Base-by-base conservation (phyloP, 441 rosid genomes). In the Aleurites moluccanus region DNA sequence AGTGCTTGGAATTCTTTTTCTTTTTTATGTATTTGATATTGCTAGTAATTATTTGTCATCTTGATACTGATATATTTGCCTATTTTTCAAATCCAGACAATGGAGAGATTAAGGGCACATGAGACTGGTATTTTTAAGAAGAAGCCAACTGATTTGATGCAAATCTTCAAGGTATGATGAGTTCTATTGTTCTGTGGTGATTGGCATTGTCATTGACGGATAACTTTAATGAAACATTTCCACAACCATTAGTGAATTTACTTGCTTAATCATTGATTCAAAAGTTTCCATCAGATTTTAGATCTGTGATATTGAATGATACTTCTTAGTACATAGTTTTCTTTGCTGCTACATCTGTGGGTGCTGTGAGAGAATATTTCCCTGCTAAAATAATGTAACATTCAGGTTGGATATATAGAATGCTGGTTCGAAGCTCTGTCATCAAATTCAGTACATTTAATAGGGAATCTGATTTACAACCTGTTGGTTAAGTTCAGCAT, bases 101-200 rank as follows among this genome's bases (percentile, higher is more conserved):
- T 96, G 99, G 99, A 96, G 84, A 90, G 98, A 79, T 83, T 93
- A 82, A 90, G 99, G 82, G 87, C 86, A 80, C 83, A 88, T 6
- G 98, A 93, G 84, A 86, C 88, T 79, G 91, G 98, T 77, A 83
- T 90, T 64, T 96, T 96, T 80, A 96, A 82, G 85, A 95, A 83
- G 83, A 96, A 90, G 84, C 99, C 99, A 40, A 84, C 91, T 60
- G 98, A 96, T 83, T 78, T 93, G 47, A 91, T 96, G 97, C 99
- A 93, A 85, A 93, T 96, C 50, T 92, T 96, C 83, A 84, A 92
- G 97, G 99, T 96, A 88, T 83, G 71, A 79, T 66, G 73, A 13
- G 2, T 63, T 80, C 45, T 70, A 68, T 70, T 38, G 63, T 70
- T 60, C 79, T 56, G n/a, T 55, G 50, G 53, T 73, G 59, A 70